Conservation (phyloP, 495 filamentous ascomycete species). For the Trypethelium eluteriae region DNA sequence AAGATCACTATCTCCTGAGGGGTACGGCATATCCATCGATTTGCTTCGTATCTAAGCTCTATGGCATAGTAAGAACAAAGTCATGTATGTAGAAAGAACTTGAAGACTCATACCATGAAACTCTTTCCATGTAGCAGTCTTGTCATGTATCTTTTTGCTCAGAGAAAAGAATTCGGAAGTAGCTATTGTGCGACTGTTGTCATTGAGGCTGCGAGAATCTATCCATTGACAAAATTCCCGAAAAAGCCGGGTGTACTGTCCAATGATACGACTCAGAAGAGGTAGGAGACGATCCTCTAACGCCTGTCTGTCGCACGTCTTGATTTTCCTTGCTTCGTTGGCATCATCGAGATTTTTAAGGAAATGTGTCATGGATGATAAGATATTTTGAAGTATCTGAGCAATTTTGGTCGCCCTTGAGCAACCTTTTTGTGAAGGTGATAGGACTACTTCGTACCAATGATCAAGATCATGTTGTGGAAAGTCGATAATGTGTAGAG, state of each 20-base stretch:
- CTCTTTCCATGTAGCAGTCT: not conserved
- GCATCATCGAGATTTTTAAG: not conserved
- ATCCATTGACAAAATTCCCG: not conserved
- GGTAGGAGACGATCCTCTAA: not conserved
- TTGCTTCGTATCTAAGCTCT: not conserved
- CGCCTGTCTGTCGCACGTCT: not conserved
- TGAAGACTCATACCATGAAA: not conserved
- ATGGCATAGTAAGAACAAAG: not conserved
- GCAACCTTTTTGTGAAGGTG: not conserved
- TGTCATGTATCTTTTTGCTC: not conserved
- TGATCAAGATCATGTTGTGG: not conserved
- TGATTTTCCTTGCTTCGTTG: not conserved
- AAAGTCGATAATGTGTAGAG: not conserved
- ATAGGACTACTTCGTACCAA: not conserved
- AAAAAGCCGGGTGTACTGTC: not conserved
- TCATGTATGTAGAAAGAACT: not conserved
- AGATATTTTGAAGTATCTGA: not conserved
- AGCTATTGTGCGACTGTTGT: not conserved
- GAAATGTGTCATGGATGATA: not conserved
- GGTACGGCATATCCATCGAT: constrained; percentile 9
- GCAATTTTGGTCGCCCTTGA: not conserved
- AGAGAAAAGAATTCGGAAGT: not conserved
- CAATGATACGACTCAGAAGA: not conserved
- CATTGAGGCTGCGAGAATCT: not conserved
- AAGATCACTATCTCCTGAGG: constrained; percentile 3